phyloP scores from a whole-genome alignment of 169 alveolate species.

The Eimeria praecox region DNA sequence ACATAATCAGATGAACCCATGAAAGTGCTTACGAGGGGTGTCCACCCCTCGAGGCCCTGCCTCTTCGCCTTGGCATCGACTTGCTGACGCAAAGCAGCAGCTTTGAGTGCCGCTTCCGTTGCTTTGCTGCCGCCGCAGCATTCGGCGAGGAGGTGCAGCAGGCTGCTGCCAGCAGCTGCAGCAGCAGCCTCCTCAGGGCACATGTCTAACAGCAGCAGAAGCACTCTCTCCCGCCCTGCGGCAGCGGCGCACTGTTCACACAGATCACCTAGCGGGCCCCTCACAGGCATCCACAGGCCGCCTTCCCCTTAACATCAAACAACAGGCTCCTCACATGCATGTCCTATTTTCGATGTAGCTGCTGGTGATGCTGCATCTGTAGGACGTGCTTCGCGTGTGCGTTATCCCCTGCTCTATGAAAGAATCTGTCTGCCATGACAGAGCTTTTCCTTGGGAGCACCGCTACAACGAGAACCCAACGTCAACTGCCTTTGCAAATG shows the following conservation, averaged over 20 bases:
- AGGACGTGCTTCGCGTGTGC: neutral
- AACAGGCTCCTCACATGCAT: neutral
- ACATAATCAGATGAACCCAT: too few species aligned
- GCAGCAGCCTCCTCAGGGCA: slow-evolving; percentile 43
- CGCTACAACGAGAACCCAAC: neutral
- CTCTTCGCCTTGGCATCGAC: slow-evolving; percentile 30
- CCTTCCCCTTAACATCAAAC: neutral
- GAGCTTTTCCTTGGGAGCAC: neutral
- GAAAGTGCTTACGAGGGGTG: slow-evolving; percentile 32
- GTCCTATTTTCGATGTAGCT: neutral
- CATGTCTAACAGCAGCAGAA: slow-evolving; percentile 48
- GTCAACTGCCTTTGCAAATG: neutral
- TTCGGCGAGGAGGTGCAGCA: slow-evolving; percentile 48
- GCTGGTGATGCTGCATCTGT: neutral
- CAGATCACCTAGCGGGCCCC: slow-evolving; percentile 20
- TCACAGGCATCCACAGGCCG: neutral
- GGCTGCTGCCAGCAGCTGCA: slow-evolving; percentile 57
- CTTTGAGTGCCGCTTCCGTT: slow-evolving; percentile 42
- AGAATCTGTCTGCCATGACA: neutral
- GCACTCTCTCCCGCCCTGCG: slow-evolving; percentile 46
- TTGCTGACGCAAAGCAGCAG: slow-evolving; percentile 62
- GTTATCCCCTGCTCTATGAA: neutral
- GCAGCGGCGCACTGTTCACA: slow-evolving; percentile 69
- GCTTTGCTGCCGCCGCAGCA: slow-evolving; percentile 19
- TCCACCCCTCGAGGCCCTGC: slow-evolving; percentile 57